Percentiles rank a stretch among this genome's conserved stretches.
These are phyloP conservation scores for Fragaria nilgerrensis DNA, from an alignment of 306 rosid species.

Conservation along the genomic window DNA sequence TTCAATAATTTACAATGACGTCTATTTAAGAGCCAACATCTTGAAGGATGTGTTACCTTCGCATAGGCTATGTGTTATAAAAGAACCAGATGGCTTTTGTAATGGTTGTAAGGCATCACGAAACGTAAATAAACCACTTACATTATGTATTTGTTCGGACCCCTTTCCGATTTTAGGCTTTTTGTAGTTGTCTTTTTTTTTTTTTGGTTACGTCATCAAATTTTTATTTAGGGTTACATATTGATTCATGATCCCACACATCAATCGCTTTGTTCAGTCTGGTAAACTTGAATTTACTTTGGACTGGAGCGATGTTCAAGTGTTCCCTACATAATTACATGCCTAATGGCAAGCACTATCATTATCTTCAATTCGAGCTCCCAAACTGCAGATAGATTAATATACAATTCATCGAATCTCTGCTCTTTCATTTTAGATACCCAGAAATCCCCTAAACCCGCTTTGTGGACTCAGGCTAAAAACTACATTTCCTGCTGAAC, in stretches of 20 bases:
- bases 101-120: not conserved
- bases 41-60: not conserved
- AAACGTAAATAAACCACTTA: not conserved
- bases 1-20: not conserved
- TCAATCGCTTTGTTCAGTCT: not conserved
- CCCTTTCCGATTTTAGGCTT: not conserved
- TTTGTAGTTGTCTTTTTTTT: not conserved
- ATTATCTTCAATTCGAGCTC: not conserved
- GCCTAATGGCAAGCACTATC: not conserved
- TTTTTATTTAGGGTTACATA: not conserved
- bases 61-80: not conserved
- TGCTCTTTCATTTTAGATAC: not conserved
- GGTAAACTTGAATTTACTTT: not conserved
- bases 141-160: not conserved
- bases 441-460: not conserved
- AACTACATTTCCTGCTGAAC: not conserved
- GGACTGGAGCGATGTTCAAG: not conserved
- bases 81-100: not conserved
- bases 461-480: not conserved
- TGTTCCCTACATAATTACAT: not conserved
- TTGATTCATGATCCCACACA: not conserved
- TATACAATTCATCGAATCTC: not conserved
- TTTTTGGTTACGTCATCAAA: not conserved
- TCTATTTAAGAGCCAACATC: not conserved
- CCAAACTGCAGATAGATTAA: constrained; percentile 1